Conservation (phyloP, 805 yeast species). For the Candida ficus region DNA sequence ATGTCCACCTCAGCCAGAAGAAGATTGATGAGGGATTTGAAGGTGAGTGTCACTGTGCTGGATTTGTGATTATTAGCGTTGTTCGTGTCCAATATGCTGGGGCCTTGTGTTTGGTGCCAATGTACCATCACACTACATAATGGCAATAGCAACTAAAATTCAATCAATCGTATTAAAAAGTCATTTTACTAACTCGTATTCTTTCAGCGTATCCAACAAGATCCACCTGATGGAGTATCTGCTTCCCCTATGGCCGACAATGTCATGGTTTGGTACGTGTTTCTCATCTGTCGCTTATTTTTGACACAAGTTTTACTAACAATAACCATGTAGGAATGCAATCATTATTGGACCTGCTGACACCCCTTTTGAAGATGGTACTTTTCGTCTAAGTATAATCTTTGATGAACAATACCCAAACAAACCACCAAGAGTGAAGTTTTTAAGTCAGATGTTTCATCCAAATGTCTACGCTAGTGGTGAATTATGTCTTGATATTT, state of each 20-base stretch:
- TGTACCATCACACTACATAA: not conserved
- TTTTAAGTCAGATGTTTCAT: conserved; percentile 92
- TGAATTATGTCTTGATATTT: conserved; percentile 89
- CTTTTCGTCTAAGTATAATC: conserved; percentile 78
- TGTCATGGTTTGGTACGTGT: conserved; percentile 73
- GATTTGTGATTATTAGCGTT: no score
- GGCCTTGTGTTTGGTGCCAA: not conserved
- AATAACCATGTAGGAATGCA: conserved; percentile 54
- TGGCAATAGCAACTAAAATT: no score
- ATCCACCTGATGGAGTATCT: conserved; percentile 96
- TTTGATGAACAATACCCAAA: conserved; percentile 98
- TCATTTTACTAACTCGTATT: not conserved
- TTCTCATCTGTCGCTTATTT: not conserved
- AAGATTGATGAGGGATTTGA: conserved; percentile 97
- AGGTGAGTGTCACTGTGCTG: no score
- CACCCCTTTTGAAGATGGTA: conserved; percentile 98
- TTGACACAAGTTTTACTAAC: conserved; percentile 6
- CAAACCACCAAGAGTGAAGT: conserved; percentile 91
- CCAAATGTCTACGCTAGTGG: conserved; percentile 97
- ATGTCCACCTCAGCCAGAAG: conserved; percentile 99
- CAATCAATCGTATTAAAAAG: no score
- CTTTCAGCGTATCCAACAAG: conserved; percentile 84
- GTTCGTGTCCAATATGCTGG: no score
- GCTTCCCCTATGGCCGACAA: conserved; percentile 97
- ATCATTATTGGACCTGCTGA: conserved; percentile 97